Evolutionary conservation across 31 red algal genomes (phyloP), one percentile per base, ranked within the genome.

Genomic region (Bonnemaisonia californica): DNA sequence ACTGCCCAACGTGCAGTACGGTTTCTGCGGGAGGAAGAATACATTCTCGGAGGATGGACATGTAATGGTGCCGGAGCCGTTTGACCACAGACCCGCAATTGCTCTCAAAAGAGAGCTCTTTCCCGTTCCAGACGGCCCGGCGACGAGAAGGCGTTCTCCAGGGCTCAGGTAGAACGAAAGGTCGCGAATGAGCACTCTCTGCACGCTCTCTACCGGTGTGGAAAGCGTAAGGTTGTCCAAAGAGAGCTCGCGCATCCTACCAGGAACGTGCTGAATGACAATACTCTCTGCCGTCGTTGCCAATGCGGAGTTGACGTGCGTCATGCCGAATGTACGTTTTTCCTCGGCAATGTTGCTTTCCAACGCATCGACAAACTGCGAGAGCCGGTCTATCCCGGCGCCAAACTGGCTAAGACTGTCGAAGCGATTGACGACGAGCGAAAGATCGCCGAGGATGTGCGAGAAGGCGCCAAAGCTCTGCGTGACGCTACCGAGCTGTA

Each of bases 1-100:
- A 29, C 61, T 87, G 9, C 95, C 95, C 29, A 98, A 68, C 41
- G 95, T 94, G 80, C 90, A 93, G 51, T 93, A 98, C 29, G 95
- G 95, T 36, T 85, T 80, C 69, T 98, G 95, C 5, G 95, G 95
- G 12, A 98, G 77, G 76, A 98, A 98, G 70, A 91, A 98, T 9
- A 83, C 33, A 1, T 51, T 60, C 61, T 78, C 74, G 4, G 61
- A 35, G 24, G 77, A 70, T 18, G 84, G 83, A 37, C 90, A 80
- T 59, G 54, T 82, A 56, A 98, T 77, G 1, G 54, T 30, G 19
- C 95, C 95, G 2, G 56, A 76, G 35, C 95, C 95, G 41, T 71
- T 86, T 3, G 55, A 72, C 95, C 95, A 98, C 19, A 98, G 79
- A 30, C 95, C 95, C 54, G 95, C 95, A 42, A 98, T 91, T 34